These are phyloP conservation scores for Calonectria ilicicola DNA, from an alignment of 2,329 filamentous ascomycete species.

Conservation along the genomic window DNA sequence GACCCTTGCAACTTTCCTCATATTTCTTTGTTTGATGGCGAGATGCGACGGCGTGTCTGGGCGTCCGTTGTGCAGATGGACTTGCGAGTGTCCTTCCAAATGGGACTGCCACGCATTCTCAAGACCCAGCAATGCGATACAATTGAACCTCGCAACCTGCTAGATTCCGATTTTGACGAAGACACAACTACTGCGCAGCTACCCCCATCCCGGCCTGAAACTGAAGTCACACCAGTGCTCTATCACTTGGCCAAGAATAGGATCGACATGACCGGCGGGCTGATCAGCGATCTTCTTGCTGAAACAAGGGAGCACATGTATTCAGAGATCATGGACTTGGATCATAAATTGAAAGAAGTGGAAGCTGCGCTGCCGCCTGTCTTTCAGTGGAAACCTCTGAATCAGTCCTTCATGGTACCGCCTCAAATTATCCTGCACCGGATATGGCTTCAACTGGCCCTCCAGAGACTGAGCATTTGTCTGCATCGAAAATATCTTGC, in stretches of 20 bases:
- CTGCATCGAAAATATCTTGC: slow-evolving; percentile 50
- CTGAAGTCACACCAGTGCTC: slow-evolving; percentile 42
- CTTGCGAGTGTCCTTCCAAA: slow-evolving; percentile 55
- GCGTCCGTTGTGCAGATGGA: slow-evolving; percentile 54
- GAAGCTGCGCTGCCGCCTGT: slow-evolving; percentile 43
- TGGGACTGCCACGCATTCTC: slow-evolving; percentile 59
- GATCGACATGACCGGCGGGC: slow-evolving; percentile 39
- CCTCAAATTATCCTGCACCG: slow-evolving; percentile 52
- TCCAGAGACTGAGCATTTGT: slow-evolving; percentile 57
- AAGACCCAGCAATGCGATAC: slow-evolving; percentile 23
- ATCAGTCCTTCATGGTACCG: slow-evolving; percentile 51
- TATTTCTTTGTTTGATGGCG: slow-evolving; percentile 51
- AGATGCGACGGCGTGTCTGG: slow-evolving; percentile 61
- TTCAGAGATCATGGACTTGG: slow-evolving; percentile 41
- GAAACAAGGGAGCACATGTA: slow-evolving; percentile 42
- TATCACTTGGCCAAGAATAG: slow-evolving; percentile 41
- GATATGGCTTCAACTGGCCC: slow-evolving; percentile 54
- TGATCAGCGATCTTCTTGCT: slow-evolving; percentile 30
- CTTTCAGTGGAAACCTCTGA: slow-evolving; percentile 43
- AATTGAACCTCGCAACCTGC: slow-evolving; percentile 50
- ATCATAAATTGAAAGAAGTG: slow-evolving; percentile 49
- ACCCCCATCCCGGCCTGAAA: slow-evolving; percentile 49
- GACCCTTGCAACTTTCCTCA: slow-evolving; percentile 55
- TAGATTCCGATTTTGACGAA: slow-evolving; percentile 56
- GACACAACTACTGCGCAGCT: slow-evolving; percentile 41